Evolutionary conservation across 2,329 filamentous ascomycete species (phyloP).

Genomic region (Ophiocordyceps sinensis): DNA sequence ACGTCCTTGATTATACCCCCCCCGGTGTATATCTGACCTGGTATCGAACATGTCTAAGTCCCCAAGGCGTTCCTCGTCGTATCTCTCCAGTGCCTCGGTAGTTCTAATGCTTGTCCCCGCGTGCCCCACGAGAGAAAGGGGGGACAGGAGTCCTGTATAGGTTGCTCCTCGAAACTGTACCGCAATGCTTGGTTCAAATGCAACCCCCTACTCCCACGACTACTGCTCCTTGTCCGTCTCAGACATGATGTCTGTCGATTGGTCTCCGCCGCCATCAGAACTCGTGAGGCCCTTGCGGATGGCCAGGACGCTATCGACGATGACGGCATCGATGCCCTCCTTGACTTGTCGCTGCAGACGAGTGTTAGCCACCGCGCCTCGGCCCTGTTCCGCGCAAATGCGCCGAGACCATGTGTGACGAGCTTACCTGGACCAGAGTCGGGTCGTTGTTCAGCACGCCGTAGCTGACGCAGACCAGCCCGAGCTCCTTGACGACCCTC

Average conservation of each 20-base stretch:
- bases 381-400: neutral
- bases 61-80: too few relatives aligned
- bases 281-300: slow-evolving; percentile 77
- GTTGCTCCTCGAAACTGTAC: too few relatives aligned
- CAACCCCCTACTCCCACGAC: too few relatives aligned
- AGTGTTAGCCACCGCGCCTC: neutral
- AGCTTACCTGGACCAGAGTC: slow-evolving; percentile 64
- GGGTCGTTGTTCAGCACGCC: slow-evolving; percentile 83
- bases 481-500: slow-evolving; percentile 84
- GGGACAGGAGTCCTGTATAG: too few relatives aligned
- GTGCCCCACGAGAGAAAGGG: too few relatives aligned
- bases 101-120: too few relatives aligned
- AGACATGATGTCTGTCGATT: neutral
- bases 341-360: slow-evolving; percentile 64
- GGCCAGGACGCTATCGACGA: slow-evolving; percentile 86
- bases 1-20: too few relatives aligned
- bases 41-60: too few relatives aligned
- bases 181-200: too few relatives aligned
- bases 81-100: too few relatives aligned
- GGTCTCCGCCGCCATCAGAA: slow-evolving; percentile 6
- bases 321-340: slow-evolving; percentile 93
- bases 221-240: neutral
- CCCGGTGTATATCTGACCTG: too few relatives aligned
- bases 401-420: neutral
- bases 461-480: slow-evolving; percentile 89